Evolutionary conservation across 2,329 filamentous ascomycete genomes (phyloP).

Genomic region (Byssoonygena ceratinophila): DNA sequence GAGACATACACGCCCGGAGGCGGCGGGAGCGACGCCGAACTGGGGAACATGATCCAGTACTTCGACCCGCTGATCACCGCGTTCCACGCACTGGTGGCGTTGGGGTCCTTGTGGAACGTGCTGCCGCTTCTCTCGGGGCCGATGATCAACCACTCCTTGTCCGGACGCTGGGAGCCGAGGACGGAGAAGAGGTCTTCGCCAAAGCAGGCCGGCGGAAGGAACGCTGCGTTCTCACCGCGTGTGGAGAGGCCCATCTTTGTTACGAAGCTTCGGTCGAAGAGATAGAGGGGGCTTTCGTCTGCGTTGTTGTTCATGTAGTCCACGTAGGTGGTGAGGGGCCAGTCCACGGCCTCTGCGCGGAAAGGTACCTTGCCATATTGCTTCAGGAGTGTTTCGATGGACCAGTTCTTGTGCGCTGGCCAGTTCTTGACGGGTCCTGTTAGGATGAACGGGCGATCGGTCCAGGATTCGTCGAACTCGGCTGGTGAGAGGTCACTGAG

Average conservation of each 20-base stretch:
- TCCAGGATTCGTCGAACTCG: slow-evolving; percentile 68
- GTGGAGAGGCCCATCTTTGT: slow-evolving; percentile 68
- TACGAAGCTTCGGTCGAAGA: slow-evolving; percentile 80
- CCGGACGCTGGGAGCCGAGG: slow-evolving; percentile 65
- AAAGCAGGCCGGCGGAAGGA: slow-evolving; percentile 76
- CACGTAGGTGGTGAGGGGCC: slow-evolving; percentile 70
- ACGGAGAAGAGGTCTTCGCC: slow-evolving; percentile 76
- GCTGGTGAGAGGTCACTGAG: slow-evolving; percentile 57
- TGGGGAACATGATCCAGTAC: slow-evolving; percentile 97
- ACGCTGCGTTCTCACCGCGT: slow-evolving; percentile 44
- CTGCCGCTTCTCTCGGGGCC: slow-evolving; percentile 79
- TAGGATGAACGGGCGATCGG: slow-evolving; percentile 72
- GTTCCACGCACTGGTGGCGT: slow-evolving; percentile 74
- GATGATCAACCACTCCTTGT: slow-evolving; percentile 85
- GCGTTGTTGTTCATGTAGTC: slow-evolving; percentile 67
- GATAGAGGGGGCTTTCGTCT: slow-evolving; percentile 84
- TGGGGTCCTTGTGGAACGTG: slow-evolving; percentile 82
- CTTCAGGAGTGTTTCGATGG: slow-evolving; percentile 53
- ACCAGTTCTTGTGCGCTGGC: slow-evolving; percentile 69
- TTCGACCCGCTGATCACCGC: slow-evolving; percentile 81
- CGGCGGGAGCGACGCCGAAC: slow-evolving; percentile 45
- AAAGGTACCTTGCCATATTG: slow-evolving; percentile 60
- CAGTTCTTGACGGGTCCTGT: slow-evolving; percentile 71
- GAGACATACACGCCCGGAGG: slow-evolving; percentile 88
- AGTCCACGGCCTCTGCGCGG: slow-evolving; percentile 86